phyloP scores from a whole-genome alignment of 805 yeast genomes.

The Myxozyma kluyveri region DNA sequence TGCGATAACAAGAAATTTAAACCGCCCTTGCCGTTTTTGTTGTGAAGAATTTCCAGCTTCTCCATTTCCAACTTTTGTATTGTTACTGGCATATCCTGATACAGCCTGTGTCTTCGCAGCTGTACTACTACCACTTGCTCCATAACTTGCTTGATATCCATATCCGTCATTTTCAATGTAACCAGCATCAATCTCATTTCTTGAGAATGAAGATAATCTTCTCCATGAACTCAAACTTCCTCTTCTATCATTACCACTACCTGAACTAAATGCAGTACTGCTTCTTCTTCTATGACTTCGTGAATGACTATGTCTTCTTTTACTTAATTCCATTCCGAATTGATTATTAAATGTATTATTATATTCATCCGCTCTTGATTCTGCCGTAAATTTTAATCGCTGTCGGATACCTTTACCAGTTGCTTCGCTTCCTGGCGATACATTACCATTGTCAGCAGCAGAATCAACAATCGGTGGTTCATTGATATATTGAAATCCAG shows the following conservation, averaged over 20 bases:
- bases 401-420: constrained; percentile 2
- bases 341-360: background rate
- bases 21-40: constrained; percentile 10
- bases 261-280: background rate
- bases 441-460: background rate
- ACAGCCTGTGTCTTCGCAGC: background rate
- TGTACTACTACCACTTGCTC: background rate
- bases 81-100: constrained; percentile 21
- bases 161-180: too few species aligned
- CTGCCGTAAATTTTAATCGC: constrained; percentile 10
- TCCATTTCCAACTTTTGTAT: constrained; percentile 15
- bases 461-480: constrained; percentile 11
- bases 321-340: background rate
- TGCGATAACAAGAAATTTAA: constrained; percentile 13
- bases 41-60: background rate
- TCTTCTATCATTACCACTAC: background rate
- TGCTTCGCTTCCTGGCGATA: too few species aligned
- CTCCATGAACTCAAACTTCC: background rate
- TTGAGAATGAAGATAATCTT: too few species aligned
- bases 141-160: too few species aligned
- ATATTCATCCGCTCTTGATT: constrained; percentile 1
- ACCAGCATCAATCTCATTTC: too few species aligned
- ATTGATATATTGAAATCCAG: constrained; percentile 23
- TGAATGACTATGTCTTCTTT: constrained; percentile 1
- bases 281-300: background rate